Conservation (phyloP, 2,329 filamentous ascomycete species). For the Colletotrichum orbiculare region DNA sequence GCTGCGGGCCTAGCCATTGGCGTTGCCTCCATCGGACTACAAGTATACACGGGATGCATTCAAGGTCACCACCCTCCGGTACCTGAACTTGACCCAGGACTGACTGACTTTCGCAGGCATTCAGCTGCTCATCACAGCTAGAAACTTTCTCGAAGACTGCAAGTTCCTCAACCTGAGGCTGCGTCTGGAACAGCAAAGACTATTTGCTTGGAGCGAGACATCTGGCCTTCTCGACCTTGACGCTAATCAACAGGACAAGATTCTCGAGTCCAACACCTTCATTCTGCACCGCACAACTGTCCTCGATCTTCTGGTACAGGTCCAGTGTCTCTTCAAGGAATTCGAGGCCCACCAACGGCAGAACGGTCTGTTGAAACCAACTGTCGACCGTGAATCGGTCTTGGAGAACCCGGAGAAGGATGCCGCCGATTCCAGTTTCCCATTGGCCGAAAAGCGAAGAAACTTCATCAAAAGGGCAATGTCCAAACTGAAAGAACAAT, state of each 20-base stretch:
- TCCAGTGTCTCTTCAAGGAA: constrained; percentile 59
- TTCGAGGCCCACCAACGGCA: constrained; percentile 55
- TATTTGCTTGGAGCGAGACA: constrained; percentile 62
- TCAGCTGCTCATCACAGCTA: constrained; percentile 59
- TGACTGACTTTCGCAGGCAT: constrained; percentile 48
- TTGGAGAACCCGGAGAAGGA: constrained; percentile 55
- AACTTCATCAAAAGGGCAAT: constrained; percentile 59
- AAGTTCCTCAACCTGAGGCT: constrained; percentile 60
- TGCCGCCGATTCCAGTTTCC: constrained; percentile 56
- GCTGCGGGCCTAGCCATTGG: constrained; percentile 55
- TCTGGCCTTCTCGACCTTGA: constrained; percentile 59
- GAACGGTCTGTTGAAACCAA: constrained; percentile 49
- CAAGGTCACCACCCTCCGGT: constrained; percentile 44
- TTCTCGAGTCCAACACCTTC: constrained; percentile 60
- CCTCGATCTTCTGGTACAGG: constrained; percentile 59
- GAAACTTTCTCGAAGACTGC: constrained; percentile 59
- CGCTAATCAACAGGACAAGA: constrained; percentile 51
- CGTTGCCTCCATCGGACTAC: constrained; percentile 57
- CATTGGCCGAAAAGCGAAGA: constrained; percentile 52
- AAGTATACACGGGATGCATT: constrained; percentile 59
- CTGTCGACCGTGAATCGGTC: constrained; percentile 48
- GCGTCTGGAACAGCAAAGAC: constrained; percentile 61
- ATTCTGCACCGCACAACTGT: constrained; percentile 60
- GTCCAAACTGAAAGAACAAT: constrained; percentile 49
- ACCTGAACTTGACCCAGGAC: background rate